Conservation (phyloP, 2,329 filamentous ascomycete species). For the Penicillium sp. region DNA sequence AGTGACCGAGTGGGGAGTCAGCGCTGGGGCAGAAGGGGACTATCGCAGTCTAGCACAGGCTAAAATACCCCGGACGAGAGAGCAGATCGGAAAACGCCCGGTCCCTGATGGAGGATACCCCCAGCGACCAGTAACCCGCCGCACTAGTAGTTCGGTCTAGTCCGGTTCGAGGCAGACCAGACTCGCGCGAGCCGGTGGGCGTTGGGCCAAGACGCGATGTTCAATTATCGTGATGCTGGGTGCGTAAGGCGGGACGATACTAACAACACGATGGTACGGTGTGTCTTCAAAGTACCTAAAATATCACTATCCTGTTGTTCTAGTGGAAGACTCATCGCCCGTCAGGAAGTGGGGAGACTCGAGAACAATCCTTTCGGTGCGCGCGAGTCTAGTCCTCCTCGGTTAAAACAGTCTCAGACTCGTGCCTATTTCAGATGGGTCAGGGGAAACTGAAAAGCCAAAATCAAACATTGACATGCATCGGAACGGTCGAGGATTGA, state of each 20-base stretch:
- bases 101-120: background rate
- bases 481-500: background rate
- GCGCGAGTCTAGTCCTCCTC: no score
- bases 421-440: background rate
- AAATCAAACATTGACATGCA: background rate
- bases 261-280: background rate
- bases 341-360: background rate
- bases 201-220: background rate
- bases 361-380: background rate
- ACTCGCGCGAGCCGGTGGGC: background rate
- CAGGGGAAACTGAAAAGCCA: constrained; percentile 1
- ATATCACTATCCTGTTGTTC: background rate
- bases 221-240: no score
- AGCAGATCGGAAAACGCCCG: background rate
- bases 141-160: background rate
- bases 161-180: background rate
- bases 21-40: background rate
- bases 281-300: background rate
- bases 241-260: background rate
- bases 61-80: constrained; percentile 1
- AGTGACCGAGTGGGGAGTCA: background rate
- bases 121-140: no score
- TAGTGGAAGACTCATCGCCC: background rate
- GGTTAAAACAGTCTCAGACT: background rate
- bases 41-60: background rate